Evolutionary conservation across 1,139 yeast genomes (phyloP), one percentile per base, ranked within the genome.

Genomic region (Geotrichum bryndzae): DNA sequence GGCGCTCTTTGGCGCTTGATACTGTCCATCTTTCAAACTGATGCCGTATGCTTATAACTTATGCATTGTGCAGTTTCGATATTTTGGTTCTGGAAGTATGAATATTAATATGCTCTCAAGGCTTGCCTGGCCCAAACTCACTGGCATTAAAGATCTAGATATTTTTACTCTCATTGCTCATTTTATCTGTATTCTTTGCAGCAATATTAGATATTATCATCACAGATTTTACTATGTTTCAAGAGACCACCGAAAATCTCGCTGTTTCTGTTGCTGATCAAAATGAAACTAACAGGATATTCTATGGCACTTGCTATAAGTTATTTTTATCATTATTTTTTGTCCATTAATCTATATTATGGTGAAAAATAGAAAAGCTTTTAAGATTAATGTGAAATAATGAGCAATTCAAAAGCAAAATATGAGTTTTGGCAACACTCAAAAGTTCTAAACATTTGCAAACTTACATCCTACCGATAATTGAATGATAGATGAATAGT

Each of bases 181-280:
- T 11, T 80, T 81, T 63, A 76, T 83, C 64, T 77, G 87, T 35
- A 85, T 74, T 82, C 60, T 81, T 86, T 11, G 88, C 89, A 29
- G 84, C 86, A 61, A 82, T 84, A 64, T 87, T 88, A 18, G 87
- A 86, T 54, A 85, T 85, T 88, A 84, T 84, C 50, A 77, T 85
- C 70, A 84, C 84, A 64, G 84, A 83, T 67, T 74, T 82, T 70
- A 63, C 57, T 33, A 48, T 52, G 25, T 66, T 66, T 56, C 57
- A 60, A 51, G 62, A 27, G 10, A 53, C 60, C 27, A 58, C 58
- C 45, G 5, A 25, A 4, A 54, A 50, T 29, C 56, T 45, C 13
- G 61, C 61, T 25, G 58, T 55, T 22, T 58, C 61, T 22, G 54
- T 51, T 35, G 11, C 41, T 35, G 8, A 4, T 4, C 5, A 25